Base-by-base conservation (phyloP, 1,139 yeast species). In the Nakaseomyces sp. region DNA sequence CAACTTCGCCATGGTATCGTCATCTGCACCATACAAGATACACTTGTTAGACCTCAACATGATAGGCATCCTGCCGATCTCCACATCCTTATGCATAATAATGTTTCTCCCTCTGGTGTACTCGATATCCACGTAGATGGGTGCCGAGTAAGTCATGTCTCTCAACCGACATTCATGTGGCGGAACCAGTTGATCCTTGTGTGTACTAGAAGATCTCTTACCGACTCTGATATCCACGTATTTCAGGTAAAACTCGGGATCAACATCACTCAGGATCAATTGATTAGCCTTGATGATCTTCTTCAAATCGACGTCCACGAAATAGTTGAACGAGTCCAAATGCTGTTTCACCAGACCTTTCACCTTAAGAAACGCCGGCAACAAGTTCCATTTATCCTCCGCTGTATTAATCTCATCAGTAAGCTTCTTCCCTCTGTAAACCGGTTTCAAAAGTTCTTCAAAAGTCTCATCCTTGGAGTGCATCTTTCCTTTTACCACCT, bases 161-260 rank as follows among this genome's bases (percentile, higher is more conserved):
- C 99, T 77, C 51, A 91, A 71, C 52, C 99, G 76, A 66, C 99
- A 91, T 65, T 91, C 97, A 58, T 91, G 99, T 2, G 99, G 99
- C 0, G 95, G 87, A 43, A 87, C 63, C 50, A 81, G 61, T 25
- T 64, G 61, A 42, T 67, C 71, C 32, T 60, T 66, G 2, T 71
- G 66, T 3, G 73, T 60, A 8, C 77, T 70, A 6, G 74, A 67
- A 8, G 83, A 76, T 55, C 73, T 79, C 56, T 79, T 77, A 7
- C 93, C 97, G 18, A 91, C 89, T 56, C 97, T 72, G 53, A 91
- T 91, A 61, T 91, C 97, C 49, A 86, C 72, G 62, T 91, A 91
- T 56, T 87, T 87, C 60, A 93, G 72, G 58, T 89, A 91, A 60
- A 91, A 91, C 60, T 89, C 96, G 0, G 98, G 98, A 67, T 89